These are phyloP conservation scores for Ephemerocybe angulata DNA, from an alignment of 768 basidiomycete genomes.

Conservation along the genomic window DNA sequence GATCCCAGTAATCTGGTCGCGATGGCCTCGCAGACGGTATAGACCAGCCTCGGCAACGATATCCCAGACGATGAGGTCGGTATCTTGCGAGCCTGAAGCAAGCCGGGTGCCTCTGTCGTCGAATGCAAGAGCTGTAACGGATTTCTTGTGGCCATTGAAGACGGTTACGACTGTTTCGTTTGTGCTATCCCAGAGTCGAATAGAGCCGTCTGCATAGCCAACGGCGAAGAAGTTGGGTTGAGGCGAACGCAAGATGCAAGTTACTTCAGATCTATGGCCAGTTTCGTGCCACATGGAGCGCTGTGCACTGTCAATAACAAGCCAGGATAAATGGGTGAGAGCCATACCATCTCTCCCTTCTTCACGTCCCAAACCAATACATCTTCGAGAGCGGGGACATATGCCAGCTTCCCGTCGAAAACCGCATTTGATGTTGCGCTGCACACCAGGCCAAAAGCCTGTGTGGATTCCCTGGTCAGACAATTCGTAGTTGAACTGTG, in stretches of 20 bases:
- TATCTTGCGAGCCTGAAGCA: conserved; percentile 93
- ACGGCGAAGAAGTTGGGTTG: conserved; percentile 77
- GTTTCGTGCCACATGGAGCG: conserved; percentile 98
- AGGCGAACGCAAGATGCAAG: conserved; percentile 77
- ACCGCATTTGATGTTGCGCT: conserved; percentile 82
- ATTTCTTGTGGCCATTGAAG: conserved; percentile 96
- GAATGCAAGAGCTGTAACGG: conserved; percentile 81
- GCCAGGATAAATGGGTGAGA: neutral
- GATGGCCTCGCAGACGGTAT: conserved; percentile 90
- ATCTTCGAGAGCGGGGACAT: conserved; percentile 94
- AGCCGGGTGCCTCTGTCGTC: conserved; percentile 77
- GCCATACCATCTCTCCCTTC: conserved; percentile 88
- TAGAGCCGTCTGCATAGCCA: conserved; percentile 92
- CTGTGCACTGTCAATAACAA: conserved; percentile 34
- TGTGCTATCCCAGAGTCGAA: conserved; percentile 79
- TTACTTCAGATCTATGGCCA: conserved; percentile 89
- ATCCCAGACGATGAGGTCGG: conserved; percentile 96
- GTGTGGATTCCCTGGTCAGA: conserved; percentile 8
- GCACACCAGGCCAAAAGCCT: conserved; percentile 92
- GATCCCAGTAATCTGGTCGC: conserved; percentile 86
- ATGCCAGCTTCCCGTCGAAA: conserved; percentile 88
- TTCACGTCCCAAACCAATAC: conserved; percentile 99
- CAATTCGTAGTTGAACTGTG: neutral
- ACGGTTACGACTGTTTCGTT: conserved; percentile 69
- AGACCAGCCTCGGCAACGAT: conserved; percentile 88